A percentile compares a stretch with the other conserved stretches of the same genome.
These are phyloP conservation scores for Penicillium sp. DNA, from an alignment of 2,329 filamentous ascomycete species.

Conservation along the genomic window DNA sequence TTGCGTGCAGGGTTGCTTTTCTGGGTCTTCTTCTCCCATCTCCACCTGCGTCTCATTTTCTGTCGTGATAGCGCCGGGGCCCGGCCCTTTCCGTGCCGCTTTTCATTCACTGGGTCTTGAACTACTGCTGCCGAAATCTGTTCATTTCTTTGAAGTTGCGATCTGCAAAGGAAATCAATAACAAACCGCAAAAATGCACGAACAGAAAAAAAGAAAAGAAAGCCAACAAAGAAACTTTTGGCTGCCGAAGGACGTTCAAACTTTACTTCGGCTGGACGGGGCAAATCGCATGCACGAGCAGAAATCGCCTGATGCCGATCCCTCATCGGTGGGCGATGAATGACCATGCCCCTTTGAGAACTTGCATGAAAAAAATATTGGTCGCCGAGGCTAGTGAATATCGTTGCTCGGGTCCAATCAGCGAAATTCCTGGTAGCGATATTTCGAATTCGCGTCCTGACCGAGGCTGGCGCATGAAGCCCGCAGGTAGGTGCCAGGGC, in stretches of 20 bases:
- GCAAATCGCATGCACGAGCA: constrained; percentile 14
- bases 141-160: neutral
- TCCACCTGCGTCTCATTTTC: constrained; percentile 13
- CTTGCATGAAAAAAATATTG: constrained; percentile 25
- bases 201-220: neutral
- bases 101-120: constrained; percentile 5
- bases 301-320: constrained; percentile 29
- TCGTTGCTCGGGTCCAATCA: constrained; percentile 29
- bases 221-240: constrained; percentile 7
- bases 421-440: constrained; percentile 27
- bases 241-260: constrained; percentile 15
- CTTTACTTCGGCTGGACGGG: constrained; percentile 11
- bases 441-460: constrained; percentile 27
- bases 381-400: constrained; percentile 20
- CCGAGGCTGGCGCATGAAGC: constrained; percentile 28
- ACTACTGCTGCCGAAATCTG: neutral
- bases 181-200: neutral
- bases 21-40: constrained; percentile 1
- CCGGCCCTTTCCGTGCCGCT: constrained; percentile 41
- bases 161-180: constrained; percentile 1
- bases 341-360: constrained; percentile 26
- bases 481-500: constrained; percentile 16
- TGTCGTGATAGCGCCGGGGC: constrained; percentile 25
- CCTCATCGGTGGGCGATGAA: constrained; percentile 16
- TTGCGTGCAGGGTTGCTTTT: constrained; percentile 7